Base-by-base conservation (phyloP, 176 grass and related monocot species). In the Cocos nucifera region DNA sequence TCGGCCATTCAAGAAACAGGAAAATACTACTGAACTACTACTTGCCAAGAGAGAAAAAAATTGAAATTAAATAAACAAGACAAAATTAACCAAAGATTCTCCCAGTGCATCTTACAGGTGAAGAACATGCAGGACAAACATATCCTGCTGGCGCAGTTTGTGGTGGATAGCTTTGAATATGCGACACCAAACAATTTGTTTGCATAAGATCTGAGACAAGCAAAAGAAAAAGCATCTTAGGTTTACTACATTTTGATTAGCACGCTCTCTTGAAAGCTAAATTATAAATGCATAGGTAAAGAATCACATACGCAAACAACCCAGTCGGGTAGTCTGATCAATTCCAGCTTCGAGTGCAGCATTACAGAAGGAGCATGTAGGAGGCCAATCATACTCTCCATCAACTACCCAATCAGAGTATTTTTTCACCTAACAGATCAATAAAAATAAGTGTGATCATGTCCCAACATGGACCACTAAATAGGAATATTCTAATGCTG, bases 371-470 rank as follows among this genome's bases (percentile, higher is more conserved):
- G 69, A 84, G 59, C 93, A 97, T 17, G 76, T 89, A 69, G 86
- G 93, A 56, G 93, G 93, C 93, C 93, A 97, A 22, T 98, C 81
- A 56, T 92, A 98, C 30, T 98, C 93, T 63, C 87, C 75, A 80
- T 98, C 89, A 53, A 98, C 88, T 63, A 98, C 93, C 93, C 93
- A 98, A 74, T 98, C 87, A 70, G 93, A 86, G 73, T 98, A 98
- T 52, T 98, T 88, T 79, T 88, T 97, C 23, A 97, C 93, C 93
- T 97, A 74, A 54, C 14, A 81, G 19, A 79, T 73, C 51, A 63
- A 56, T 5, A 35, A 66, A 22, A 30, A 30, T 30, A 30, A 64
- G 19, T 44, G 35, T 44, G 10, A 44, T 35, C 6, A 35, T 35
- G 8, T 32, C 5, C 30, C 30, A 32, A 6, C 30, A 32, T 39